Percentiles rank a stretch among this genome's conserved stretches.
Evolutionary conservation across 345 rosid species (phyloP).

Genomic region (Rhizophora apiculata): DNA sequence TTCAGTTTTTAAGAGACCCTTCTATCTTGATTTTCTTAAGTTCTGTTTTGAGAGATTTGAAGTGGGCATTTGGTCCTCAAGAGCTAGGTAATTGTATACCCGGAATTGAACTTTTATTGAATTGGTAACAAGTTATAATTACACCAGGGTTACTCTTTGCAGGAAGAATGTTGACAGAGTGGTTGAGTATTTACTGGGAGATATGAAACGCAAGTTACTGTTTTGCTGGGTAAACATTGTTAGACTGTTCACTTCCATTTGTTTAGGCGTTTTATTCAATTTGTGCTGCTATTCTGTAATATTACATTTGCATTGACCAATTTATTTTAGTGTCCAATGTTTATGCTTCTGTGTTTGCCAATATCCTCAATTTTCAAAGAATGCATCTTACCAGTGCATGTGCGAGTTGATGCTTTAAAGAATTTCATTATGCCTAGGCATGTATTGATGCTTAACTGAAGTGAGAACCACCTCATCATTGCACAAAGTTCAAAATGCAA

Average conservation of each 20-base stretch:
- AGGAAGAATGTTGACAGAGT: constrained; percentile 60
- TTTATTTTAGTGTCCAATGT: not conserved
- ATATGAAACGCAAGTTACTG: constrained; percentile 63
- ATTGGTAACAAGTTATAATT: not conserved
- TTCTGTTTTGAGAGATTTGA: constrained; percentile 81
- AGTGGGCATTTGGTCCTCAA: constrained; percentile 90
- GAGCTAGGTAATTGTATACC: constrained; percentile 46
- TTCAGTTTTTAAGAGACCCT: constrained; percentile 78
- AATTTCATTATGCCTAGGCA: not conserved
- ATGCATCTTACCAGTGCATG: not conserved
- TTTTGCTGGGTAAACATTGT: constrained; percentile 74
- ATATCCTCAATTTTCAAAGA: not conserved
- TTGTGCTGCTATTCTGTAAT: not conserved
- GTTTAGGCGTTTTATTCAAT: not conserved
- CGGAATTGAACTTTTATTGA: not conserved
- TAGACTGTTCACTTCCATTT: not conserved
- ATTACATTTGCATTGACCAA: not conserved
- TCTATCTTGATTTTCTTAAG: constrained; percentile 51
- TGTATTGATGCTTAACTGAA: not conserved
- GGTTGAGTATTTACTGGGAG: constrained; percentile 63
- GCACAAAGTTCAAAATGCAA: too few species aligned
- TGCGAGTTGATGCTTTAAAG: not conserved
- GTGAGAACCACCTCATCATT: too few species aligned
- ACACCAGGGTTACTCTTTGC: constrained; percentile 11
- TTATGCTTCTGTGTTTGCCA: not conserved